Percentiles rank a stretch among this genome's conserved stretches.
Evolutionary conservation across 2,329 filamentous ascomycete genomes (phyloP).

Genomic region (Epichloe hybrida): DNA sequence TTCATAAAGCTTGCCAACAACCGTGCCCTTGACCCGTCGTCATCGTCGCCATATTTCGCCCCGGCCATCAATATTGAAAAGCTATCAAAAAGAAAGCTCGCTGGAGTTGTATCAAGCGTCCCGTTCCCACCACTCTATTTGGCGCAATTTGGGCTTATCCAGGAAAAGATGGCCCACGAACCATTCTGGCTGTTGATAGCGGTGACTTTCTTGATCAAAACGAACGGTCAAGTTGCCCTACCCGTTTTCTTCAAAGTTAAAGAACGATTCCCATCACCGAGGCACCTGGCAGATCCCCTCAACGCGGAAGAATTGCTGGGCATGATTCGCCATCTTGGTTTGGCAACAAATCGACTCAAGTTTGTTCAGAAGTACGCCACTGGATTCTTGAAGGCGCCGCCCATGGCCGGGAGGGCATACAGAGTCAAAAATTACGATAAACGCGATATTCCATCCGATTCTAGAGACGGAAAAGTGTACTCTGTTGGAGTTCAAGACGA

Average conservation of each 20-base stretch:
- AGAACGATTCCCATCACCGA: slow-evolving; percentile 51
- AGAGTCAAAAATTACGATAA: slow-evolving; percentile 34
- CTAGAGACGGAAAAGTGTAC: neutral
- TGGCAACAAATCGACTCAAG: slow-evolving; percentile 52
- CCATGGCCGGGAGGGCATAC: slow-evolving; percentile 41
- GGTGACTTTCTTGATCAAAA: slow-evolving; percentile 75
- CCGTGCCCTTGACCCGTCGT: slow-evolving; percentile 6
- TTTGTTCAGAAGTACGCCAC: slow-evolving; percentile 59
- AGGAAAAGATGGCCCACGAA: slow-evolving; percentile 61
- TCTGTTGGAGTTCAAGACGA: neutral
- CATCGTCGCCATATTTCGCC: slow-evolving; percentile 23
- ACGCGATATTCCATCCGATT: slow-evolving; percentile 17
- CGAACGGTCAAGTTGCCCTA: slow-evolving; percentile 58
- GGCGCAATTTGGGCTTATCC: slow-evolving; percentile 61
- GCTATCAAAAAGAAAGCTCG: slow-evolving; percentile 20
- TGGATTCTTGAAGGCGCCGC: slow-evolving; percentile 52
- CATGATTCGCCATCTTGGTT: slow-evolving; percentile 57
- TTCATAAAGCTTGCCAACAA: neutral
- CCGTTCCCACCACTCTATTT: slow-evolving; percentile 56
- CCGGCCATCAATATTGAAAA: slow-evolving; percentile 7
- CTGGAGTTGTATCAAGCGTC: slow-evolving; percentile 37
- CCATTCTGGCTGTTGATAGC: slow-evolving; percentile 74
- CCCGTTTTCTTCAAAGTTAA: slow-evolving; percentile 62
- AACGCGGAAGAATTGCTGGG: slow-evolving; percentile 36
- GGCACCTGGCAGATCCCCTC: slow-evolving; percentile 42